A percentile compares a stretch with the other conserved stretches of the same genome.
Evolutionary conservation across 202 grass and related monocot genomes (phyloP).

Genomic region (Saccharum hybrid): DNA sequence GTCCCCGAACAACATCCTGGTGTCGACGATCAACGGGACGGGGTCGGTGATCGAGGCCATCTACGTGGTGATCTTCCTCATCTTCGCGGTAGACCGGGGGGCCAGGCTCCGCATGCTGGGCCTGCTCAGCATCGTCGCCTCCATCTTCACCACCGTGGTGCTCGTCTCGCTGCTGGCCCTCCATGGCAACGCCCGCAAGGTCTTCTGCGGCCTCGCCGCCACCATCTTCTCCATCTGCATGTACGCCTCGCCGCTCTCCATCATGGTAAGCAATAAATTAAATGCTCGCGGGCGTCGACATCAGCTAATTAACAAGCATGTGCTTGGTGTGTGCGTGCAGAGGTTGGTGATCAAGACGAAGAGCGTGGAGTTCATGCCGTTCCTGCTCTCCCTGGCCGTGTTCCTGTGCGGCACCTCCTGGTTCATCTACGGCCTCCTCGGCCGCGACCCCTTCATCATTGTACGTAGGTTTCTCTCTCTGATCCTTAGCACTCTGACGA

Average conservation of each 20-base stretch:
- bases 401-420: constrained; percentile 97
- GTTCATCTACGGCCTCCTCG: constrained; percentile 95
- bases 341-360: constrained; percentile 98
- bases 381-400: constrained; percentile 86
- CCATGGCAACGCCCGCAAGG: constrained; percentile 65
- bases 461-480: constrained; percentile 37
- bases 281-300: neutral
- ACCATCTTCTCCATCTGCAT: constrained; percentile 94
- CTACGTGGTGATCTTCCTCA: constrained; percentile 91
- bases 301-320: neutral
- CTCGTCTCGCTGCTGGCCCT: constrained; percentile 78
- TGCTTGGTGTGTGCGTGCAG: constrained; percentile 44
- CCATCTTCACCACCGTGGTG: constrained; percentile 67
- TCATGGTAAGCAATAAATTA: constrained; percentile 66
- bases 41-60: constrained; percentile 74
- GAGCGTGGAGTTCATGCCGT: constrained; percentile 99
- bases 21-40: constrained; percentile 88
- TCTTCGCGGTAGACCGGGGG: constrained; percentile 68
- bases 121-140: constrained; percentile 56
- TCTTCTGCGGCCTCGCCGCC: constrained; percentile 92
- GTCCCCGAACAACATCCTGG: constrained; percentile 93
- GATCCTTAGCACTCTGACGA: too few species aligned
- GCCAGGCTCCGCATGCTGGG: constrained; percentile 53
- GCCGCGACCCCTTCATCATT: constrained; percentile 77
- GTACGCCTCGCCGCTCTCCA: constrained; percentile 96